Evolutionary conservation across 345 rosid species (phyloP), one percentile per base, ranked within the genome.

Genomic region (Microthlaspi erraticum): DNA sequence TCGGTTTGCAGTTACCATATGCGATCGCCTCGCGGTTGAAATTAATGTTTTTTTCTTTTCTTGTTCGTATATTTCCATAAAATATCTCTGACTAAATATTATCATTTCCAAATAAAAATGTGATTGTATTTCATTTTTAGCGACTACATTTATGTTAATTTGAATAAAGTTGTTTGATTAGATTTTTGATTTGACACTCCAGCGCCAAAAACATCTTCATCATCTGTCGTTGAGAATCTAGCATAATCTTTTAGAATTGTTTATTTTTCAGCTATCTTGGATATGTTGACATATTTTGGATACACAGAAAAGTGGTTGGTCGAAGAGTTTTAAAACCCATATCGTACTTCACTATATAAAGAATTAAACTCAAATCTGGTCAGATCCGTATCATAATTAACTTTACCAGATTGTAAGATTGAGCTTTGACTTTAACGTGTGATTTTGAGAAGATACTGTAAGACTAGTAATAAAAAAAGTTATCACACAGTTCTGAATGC

Each of bases 1-100:
- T 66, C 73, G 73, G 73, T 67, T 74, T 60, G 63, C 5, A 20
- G 68, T 60, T 74, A 67, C 78, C 73, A 60, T 73, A 52, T 67
- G 68, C 63, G 55, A 66, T 44, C 13, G 66, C 17, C 71, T 64
- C 71, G 72, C 77, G 62, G 62, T 74, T 51, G 64, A 68, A 61
- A 17, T 75, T 68, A 75, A 75, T 75, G 74, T 60, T 60, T 34
- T 57, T 43, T 46, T 54, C 33, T 4, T 58, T 41, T 18, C 18
- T 33, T 52, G 2, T 32, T 50, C 32, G 23, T 13, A 23, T 39
- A 42, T 54, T 68, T 51, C 51, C 42, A 8, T n/a, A 36, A 68
- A 60, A 34, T 67, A 52, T 50, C n/a, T 56, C 36, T 26, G 6
- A 60, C 33, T 23, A 23, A 53, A 67, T 74, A 51, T 67, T 67